A percentile compares a stretch with the other conserved stretches of the same genome.
phyloP scores from a whole-genome alignment of 192 early-diverging fungal genomes.

The Backusella circina region DNA sequence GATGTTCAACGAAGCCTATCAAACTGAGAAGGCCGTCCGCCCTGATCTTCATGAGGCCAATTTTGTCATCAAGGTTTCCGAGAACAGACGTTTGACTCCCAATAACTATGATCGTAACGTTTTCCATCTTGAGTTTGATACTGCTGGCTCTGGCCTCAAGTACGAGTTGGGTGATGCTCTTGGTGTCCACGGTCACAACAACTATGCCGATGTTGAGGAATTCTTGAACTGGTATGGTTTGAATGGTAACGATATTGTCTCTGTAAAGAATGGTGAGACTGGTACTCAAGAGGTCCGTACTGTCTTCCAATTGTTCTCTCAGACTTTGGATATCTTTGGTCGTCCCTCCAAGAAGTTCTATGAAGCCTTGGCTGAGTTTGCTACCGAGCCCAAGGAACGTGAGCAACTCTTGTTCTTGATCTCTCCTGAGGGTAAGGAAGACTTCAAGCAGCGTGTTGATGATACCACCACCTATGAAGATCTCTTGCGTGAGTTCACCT shows the following conservation, averaged over 20 bases:
- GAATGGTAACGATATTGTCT: conserved; percentile 61
- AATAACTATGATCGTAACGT: conserved; percentile 89
- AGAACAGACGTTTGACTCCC: conserved; percentile 86
- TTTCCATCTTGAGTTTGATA: conserved; percentile 96
- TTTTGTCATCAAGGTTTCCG: conserved; percentile 61
- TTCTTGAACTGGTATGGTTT: conserved; percentile 77
- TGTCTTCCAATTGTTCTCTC: conserved; percentile 75
- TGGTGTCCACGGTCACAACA: conserved; percentile 90
- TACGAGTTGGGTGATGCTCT: conserved; percentile 95
- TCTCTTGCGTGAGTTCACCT: conserved; percentile 79
- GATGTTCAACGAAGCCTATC: conserved; percentile 72
- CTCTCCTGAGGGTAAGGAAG: conserved; percentile 68
- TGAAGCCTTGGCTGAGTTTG: conserved; percentile 69
- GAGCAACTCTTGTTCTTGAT: conserved; percentile 63
- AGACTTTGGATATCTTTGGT: conserved; percentile 89
- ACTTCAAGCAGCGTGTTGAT: conserved; percentile 78
- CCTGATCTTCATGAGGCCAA: conserved; percentile 63
- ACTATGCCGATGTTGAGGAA: conserved; percentile 60
- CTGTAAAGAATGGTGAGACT: conserved; percentile 49
- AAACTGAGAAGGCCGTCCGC: conserved; percentile 40
- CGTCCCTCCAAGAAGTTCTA: conserved; percentile 95
- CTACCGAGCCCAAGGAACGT: conserved; percentile 64
- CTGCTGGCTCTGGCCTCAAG: conserved; percentile 67
- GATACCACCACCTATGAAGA: conserved; percentile 87
- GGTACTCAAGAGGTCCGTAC: conserved; percentile 67